Evolutionary conservation across 208 protist genomes (phyloP), one percentile per base, ranked within the genome.

Genomic region (Acanthamoeba quina): DNA sequence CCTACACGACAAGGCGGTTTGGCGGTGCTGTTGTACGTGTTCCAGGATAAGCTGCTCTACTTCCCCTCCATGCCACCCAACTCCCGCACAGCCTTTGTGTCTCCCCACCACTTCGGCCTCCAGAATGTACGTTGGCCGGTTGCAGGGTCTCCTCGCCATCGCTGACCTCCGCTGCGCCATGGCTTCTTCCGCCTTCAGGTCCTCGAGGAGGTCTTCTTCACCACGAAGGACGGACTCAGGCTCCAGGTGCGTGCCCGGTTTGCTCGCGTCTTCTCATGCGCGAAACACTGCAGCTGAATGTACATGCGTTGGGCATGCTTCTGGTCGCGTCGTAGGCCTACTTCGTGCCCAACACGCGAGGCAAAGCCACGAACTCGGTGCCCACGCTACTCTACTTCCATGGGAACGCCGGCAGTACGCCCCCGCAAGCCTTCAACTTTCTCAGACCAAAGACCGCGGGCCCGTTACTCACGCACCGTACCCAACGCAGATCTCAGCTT

Each of bases 351-450:
- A 85, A 85, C 83, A 49, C n/a, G 5, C 83, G 83, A 31, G 41
- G 44, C 4, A 90, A 72, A 58, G 37, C 52, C 34, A 72, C 83
- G 11, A 90, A 47, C 60, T 49, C 52, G 47, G 70, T 76, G 1
- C 94, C 94, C 34, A 95, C 94, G 6, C 2, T 95, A 4, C 62
- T 95, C 41, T 95, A 88, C 92, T 95, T 94, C 66, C 94, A 95
- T 62, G 94, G 78, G 6, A 95, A 95, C 72, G 94, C 94, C 52
- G 89, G 90, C 31, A 95, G 93, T 94, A 86, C 41, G 66, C 52
- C 26, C 76, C 68, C 10, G n/a, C 31, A n/a, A n/a, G n/a, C n/a
- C n/a, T n/a, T n/a, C n/a, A n/a, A n/a, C n/a, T n/a, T n/a, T n/a
- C n/a, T n/a, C n/a, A n/a, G n/a, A n/a, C n/a, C n/a, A n/a, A n/a